Conservation (phyloP, 257 asterid species). For the Lycium barbarum region DNA sequence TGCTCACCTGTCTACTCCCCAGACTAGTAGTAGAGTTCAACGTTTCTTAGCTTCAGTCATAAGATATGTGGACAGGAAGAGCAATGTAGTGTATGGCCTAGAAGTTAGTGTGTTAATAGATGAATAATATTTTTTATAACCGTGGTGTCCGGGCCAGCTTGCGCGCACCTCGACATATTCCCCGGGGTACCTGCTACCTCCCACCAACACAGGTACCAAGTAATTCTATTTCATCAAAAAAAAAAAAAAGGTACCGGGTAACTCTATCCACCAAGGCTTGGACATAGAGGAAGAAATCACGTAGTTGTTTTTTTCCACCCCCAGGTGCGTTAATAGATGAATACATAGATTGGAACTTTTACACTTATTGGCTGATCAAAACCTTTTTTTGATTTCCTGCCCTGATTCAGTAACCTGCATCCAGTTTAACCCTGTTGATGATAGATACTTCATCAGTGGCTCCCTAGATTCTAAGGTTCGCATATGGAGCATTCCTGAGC, state of each 20-base stretch:
- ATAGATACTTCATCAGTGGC: constrained; percentile 97
- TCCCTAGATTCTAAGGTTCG: constrained; percentile 98
- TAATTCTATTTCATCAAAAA: not conserved
- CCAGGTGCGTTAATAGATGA: not conserved
- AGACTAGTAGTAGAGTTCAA: constrained; percentile 9
- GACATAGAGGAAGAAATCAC: not conserved
- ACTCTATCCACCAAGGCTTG: not conserved
- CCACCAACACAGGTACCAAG: not conserved
- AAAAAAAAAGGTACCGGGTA: no score
- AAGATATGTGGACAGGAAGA: constrained; percentile 15
- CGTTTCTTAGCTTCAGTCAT: not conserved
- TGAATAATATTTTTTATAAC: not conserved
- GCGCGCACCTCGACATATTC: not conserved
- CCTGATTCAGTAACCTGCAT: constrained; percentile 87
- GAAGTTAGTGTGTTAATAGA: constrained; percentile 1
- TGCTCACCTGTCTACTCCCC: not conserved
- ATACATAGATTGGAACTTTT: not conserved
- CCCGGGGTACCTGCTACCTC: not conserved
- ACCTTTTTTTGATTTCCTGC: constrained; percentile 36
- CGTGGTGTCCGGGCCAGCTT: not conserved
- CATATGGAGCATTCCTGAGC: constrained; percentile 96
- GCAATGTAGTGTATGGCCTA: not conserved
- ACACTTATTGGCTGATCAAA: constrained; percentile 25
- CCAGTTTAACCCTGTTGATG: constrained; percentile 98
- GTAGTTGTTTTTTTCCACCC: not conserved